Percentiles rank a stretch among this genome's conserved stretches.
Evolutionary conservation across 768 basidiomycete species (phyloP).

Genomic region (Trametes cinnabarina): DNA sequence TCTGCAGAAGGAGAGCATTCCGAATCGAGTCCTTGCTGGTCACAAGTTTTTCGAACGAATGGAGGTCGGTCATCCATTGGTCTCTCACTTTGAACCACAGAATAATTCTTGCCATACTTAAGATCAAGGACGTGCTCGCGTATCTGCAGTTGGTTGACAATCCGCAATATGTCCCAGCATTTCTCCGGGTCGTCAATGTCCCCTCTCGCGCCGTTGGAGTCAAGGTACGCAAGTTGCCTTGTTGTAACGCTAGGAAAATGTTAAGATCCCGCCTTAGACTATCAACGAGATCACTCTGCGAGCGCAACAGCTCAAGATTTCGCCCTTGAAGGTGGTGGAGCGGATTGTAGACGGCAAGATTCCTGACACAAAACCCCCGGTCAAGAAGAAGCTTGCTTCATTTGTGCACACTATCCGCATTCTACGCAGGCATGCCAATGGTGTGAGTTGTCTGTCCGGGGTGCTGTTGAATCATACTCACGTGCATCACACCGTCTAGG

Average conservation of each 20-base stretch:
- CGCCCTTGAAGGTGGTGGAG: conserved; percentile 60
- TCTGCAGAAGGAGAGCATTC: conserved; percentile 77
- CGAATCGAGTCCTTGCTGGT: conserved; percentile 71
- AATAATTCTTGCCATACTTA: not conserved
- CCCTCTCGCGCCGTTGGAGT: conserved; percentile 75
- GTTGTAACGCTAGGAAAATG: not conserved
- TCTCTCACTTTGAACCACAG: not conserved
- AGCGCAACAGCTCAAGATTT: conserved; percentile 50
- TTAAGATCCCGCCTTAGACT: conserved; percentile 42
- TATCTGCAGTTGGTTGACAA: conserved; percentile 86
- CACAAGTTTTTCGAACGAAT: conserved; percentile 85
- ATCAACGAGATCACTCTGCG: conserved; percentile 53
- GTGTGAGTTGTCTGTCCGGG: conserved; percentile 37
- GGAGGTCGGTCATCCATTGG: conserved; percentile 47
- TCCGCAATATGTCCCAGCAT: conserved; percentile 61
- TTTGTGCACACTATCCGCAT: conserved; percentile 59
- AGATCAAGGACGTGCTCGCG: conserved; percentile 80
- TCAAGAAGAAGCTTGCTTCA: conserved; percentile 58
- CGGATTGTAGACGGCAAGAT: conserved; percentile 58
- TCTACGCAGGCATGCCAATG: conserved; percentile 50
- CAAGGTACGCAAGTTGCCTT: conserved; percentile 48
- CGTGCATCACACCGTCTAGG: conserved; percentile 35
- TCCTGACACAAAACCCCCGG: conserved; percentile 63
- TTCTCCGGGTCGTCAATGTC: conserved; percentile 67
- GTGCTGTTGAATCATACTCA: not conserved